Conservation (phyloP, 1,139 yeast species). For the Diutina neorugosa region DNA sequence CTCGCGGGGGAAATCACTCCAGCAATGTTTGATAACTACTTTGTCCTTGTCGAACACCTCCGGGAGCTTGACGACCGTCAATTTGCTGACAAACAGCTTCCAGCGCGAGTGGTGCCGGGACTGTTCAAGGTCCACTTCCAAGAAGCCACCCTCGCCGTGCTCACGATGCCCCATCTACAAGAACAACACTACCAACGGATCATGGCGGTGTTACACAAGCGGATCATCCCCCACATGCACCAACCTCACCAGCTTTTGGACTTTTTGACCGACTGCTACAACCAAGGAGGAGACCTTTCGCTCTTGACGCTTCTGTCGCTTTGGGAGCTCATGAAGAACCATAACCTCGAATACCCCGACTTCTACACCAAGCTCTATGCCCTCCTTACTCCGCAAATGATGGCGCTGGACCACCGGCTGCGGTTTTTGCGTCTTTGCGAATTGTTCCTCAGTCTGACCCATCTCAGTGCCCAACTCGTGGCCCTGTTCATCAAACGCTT, state of each 20-base stretch:
- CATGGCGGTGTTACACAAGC: constrained; percentile 62
- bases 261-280: constrained; percentile 79
- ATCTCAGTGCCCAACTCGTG: constrained; percentile 68
- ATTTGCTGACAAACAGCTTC: not conserved
- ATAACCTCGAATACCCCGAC: constrained; percentile 86
- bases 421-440: constrained; percentile 84
- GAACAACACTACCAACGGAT: constrained; percentile 59
- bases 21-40: constrained; percentile 25
- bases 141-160: not conserved
- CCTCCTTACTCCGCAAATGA: constrained; percentile 59
- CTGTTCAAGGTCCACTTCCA: constrained; percentile 29
- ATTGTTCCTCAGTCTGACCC: constrained; percentile 76
- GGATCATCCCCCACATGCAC: constrained; percentile 70
- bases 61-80: constrained; percentile 12
- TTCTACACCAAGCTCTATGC: constrained; percentile 77
- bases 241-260: constrained; percentile 85
- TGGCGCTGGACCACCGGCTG: constrained; percentile 72
- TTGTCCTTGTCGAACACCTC: constrained; percentile 23
- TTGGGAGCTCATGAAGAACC: constrained; percentile 70
- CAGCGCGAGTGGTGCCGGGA: constrained; percentile 18
- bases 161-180: constrained; percentile 18
- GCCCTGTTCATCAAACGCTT: constrained; percentile 84
- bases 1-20: constrained; percentile 8
- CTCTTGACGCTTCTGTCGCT: constrained; percentile 79
- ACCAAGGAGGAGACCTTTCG: constrained; percentile 51